Percentiles rank a stretch among this genome's conserved stretches.
These are phyloP conservation scores for Zygosaccharomyces lentus DNA, from an alignment of 805 yeast species.

Conservation along the genomic window DNA sequence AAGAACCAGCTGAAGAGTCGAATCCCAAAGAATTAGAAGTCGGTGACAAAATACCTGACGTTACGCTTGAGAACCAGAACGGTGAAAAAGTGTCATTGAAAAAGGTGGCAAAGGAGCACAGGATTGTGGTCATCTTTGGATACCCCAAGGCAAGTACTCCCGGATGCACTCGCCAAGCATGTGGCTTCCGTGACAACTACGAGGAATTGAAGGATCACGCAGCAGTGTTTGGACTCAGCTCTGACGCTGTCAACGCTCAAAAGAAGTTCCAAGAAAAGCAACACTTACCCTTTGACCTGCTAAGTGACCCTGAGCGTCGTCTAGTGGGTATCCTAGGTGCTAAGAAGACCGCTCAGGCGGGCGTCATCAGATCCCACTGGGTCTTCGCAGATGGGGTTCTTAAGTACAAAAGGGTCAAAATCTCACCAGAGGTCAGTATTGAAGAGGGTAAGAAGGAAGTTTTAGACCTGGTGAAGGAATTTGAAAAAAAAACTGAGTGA, in stretches of 20 bases:
- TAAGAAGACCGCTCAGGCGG: slow-evolving; percentile 63
- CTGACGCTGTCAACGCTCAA: slow-evolving; percentile 79
- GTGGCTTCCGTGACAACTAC: slow-evolving; percentile 74
- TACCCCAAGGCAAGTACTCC: slow-evolving; percentile 94
- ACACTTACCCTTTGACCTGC: slow-evolving; percentile 62
- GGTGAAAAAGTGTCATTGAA: slow-evolving; percentile 54
- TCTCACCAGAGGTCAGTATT: slow-evolving; percentile 55
- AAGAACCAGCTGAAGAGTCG: slow-evolving; percentile 8
- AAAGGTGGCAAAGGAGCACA: slow-evolving; percentile 38
- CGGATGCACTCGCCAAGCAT: slow-evolving; percentile 93
- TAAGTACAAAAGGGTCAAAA: slow-evolving; percentile 37
- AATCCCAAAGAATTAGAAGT: slow-evolving; percentile 34
- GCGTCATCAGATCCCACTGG: slow-evolving; percentile 89
- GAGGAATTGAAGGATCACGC: slow-evolving; percentile 37
- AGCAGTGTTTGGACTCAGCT: slow-evolving; percentile 73
- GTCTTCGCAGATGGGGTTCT: slow-evolving; percentile 75
- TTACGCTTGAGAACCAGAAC: slow-evolving; percentile 63
- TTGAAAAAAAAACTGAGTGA: slow-evolving; percentile 8
- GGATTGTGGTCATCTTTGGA: slow-evolving; percentile 57
- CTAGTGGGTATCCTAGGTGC: slow-evolving; percentile 78
- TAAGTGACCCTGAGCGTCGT: slow-evolving; percentile 69
- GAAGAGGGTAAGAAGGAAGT: slow-evolving; percentile 56
- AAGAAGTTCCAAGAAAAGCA: slow-evolving; percentile 70
- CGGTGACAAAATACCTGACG: slow-evolving; percentile 65
- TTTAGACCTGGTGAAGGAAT: slow-evolving; percentile 37